Percentiles rank a stretch among this genome's conserved stretches.
phyloP scores from a whole-genome alignment of 345 rosid species.

The Eucalyptus pauciflora region DNA sequence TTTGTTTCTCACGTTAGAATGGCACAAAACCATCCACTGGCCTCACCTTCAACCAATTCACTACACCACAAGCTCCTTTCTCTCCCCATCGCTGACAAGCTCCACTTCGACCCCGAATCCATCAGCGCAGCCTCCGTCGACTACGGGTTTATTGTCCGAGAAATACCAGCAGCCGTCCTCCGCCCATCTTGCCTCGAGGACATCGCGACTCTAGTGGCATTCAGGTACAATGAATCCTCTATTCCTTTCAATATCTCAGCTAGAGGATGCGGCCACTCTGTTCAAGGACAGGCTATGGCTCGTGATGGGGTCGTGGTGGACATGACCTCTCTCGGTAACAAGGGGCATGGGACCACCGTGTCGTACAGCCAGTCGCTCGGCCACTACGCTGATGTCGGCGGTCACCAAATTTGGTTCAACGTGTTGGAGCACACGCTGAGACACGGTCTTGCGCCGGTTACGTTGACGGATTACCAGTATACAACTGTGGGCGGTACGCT shows the following conservation, averaged over 20 bases:
- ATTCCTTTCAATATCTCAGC: slow-evolving; percentile 11
- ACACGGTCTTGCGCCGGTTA: slow-evolving; percentile 25
- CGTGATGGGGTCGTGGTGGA: slow-evolving; percentile 25
- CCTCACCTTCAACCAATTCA: neutral
- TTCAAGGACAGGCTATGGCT: slow-evolving; percentile 34
- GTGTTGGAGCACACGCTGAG: slow-evolving; percentile 12
- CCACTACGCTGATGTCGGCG: slow-evolving; percentile 24
- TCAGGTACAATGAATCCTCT: neutral
- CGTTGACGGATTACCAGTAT: slow-evolving; percentile 33
- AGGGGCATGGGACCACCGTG: neutral
- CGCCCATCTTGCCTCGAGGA: slow-evolving; percentile 16
- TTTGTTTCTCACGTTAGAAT: neutral
- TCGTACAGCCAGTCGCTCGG: neutral
- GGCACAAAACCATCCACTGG: neutral
- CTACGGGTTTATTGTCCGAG: slow-evolving; percentile 17
- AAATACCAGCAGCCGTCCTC: slow-evolving; percentile 18
- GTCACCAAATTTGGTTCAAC: slow-evolving; percentile 28
- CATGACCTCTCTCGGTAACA: slow-evolving; percentile 12
- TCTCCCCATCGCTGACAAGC: neutral
- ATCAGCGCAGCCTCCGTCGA: slow-evolving; percentile 12
- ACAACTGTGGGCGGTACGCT: slow-evolving; percentile 38
- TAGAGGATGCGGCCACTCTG: slow-evolving; percentile 31
- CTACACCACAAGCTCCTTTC: neutral
- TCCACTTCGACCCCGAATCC: slow-evolving; percentile 7
- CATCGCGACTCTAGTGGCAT: slow-evolving; percentile 4